These are phyloP conservation scores for Boletus semigastroideus DNA, from an alignment of 1,284 basidiomycete species.

Conservation along the genomic window DNA sequence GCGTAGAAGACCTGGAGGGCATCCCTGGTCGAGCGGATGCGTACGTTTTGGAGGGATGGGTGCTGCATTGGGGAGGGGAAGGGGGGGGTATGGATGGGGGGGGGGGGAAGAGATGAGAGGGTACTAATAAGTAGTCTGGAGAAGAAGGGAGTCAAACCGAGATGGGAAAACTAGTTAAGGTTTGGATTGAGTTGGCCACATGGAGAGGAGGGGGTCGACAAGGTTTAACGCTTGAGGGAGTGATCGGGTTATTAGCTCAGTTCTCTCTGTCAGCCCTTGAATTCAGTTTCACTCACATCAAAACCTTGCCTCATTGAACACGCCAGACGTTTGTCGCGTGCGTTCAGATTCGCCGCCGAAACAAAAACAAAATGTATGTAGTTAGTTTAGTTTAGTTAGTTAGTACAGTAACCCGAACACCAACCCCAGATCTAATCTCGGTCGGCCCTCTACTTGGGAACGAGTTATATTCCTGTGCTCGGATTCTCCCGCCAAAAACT, in stretches of 20 bases:
- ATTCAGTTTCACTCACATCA: constrained; percentile 16
- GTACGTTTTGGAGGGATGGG: constrained; percentile 70
- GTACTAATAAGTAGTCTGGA: constrained; percentile 10
- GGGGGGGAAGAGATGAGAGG: constrained; percentile 5
- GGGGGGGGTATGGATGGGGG: background rate
- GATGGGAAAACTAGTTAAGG: constrained; percentile 32
- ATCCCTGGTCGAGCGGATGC: constrained; percentile 74
- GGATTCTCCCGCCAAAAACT: constrained; percentile 21
- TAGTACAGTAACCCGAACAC: too few relatives aligned
- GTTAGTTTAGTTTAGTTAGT: too few relatives aligned
- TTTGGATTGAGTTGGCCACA: constrained; percentile 41
- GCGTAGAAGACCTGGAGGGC: constrained; percentile 77
- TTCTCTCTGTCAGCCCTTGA: too few relatives aligned
- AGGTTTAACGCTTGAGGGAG: constrained; percentile 14
- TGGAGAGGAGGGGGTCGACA: constrained; percentile 5
- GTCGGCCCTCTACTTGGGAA: background rate
- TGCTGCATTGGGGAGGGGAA: constrained; percentile 50
- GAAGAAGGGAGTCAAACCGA: constrained; percentile 11
- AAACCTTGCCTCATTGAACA: constrained; percentile 23
- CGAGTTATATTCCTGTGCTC: constrained; percentile 24
- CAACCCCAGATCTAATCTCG: background rate
- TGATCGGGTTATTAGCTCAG: too few relatives aligned
- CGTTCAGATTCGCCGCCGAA: constrained; percentile 1
- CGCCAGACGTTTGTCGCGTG: constrained; percentile 31
- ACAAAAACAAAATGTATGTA: background rate